Base-by-base conservation (phyloP, 108 stramenopile species). In the Skeletonema tropicum region DNA sequence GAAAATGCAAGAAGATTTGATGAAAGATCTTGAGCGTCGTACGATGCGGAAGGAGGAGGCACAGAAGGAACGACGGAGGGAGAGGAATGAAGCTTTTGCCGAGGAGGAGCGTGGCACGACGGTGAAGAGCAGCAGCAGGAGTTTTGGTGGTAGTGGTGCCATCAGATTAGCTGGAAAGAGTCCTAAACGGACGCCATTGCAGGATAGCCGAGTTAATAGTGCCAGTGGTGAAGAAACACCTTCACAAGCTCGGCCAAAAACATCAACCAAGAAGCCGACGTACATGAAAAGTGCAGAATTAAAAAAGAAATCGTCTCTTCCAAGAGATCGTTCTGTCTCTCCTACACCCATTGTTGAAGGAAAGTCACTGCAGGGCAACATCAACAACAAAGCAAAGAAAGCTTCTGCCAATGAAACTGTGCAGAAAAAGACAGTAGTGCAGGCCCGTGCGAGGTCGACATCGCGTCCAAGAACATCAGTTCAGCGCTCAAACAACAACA, bases 1-100 rank as follows among this genome's bases (percentile, higher is more conserved):
- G 35, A 49, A 79, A 68, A 79, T 83, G 77, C 82, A 83, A 70
- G 31, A 79, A 21, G 82, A 83, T 48, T 31, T 68, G 6, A 25
- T 45, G 42, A 57, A 62, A 19, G 77, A 79, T 57, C 58, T 79
- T 13, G 78, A 83, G 64, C 57, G 70, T 15, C 49, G 82, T 2
- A 46, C 64, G 39, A 59, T 66, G 13, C 49, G 82, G 23, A 79
- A 75, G 49, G 74, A 74, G 59, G 78, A 79, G 67, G 82, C 82
- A 2, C 57, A 62, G 67, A 35, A 39, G 33, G 78, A 74, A 74
- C 52, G 76, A 17, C 46, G 76, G 33, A 64, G 64, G 60, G 33
- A 68, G 60, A 32, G 5, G 15, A 8, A 60, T 32, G 29, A 60
- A 57, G 5, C 32, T 36, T 55, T 48, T 29, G 58, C 42, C 41